Conservation (phyloP, 768 basidiomycete species). For the Panellus pusillus region DNA sequence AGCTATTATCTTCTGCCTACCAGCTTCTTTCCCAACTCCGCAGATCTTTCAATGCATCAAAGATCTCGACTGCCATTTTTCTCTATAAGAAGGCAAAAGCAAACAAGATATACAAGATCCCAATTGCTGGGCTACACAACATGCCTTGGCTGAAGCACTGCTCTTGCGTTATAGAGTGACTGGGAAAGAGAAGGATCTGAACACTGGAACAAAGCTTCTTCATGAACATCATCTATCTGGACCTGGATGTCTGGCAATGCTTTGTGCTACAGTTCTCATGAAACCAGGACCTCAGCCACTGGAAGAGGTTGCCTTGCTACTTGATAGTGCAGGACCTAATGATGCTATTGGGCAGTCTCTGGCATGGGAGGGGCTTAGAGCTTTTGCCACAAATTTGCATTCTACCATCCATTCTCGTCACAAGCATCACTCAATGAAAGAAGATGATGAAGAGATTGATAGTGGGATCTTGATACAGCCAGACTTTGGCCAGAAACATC, state of each 20-base stretch:
- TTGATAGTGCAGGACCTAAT: conserved; percentile 2
- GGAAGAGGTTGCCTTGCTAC: conserved; percentile 1
- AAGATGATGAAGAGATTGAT: conserved; percentile 3
- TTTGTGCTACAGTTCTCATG: conserved; percentile 5
- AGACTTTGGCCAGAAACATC: not conserved
- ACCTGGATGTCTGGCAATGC: not conserved
- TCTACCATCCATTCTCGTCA: not conserved
- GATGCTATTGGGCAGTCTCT: not conserved
- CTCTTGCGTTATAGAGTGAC: conserved; percentile 3
- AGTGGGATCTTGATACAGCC: not conserved
- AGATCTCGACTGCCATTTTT: conserved; percentile 4
- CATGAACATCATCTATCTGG: conserved; percentile 5
- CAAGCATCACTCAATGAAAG: not conserved
- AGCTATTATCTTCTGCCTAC: conserved; percentile 1
- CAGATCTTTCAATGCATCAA: conserved; percentile 1
- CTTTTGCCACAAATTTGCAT: not conserved
- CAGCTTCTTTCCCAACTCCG: conserved; percentile 2
- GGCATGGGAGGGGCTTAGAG: conserved; percentile 3
- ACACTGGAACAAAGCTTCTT: conserved; percentile 3
- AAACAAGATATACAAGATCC: conserved; percentile 2
- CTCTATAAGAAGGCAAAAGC: conserved; percentile 3
- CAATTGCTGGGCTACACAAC: conserved; percentile 2
- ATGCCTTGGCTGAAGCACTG: not conserved
- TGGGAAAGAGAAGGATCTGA: conserved; percentile 4
- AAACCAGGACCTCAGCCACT: not conserved